Conservation (phyloP, 257 asterid species). For the Solanum etuberosum region DNA sequence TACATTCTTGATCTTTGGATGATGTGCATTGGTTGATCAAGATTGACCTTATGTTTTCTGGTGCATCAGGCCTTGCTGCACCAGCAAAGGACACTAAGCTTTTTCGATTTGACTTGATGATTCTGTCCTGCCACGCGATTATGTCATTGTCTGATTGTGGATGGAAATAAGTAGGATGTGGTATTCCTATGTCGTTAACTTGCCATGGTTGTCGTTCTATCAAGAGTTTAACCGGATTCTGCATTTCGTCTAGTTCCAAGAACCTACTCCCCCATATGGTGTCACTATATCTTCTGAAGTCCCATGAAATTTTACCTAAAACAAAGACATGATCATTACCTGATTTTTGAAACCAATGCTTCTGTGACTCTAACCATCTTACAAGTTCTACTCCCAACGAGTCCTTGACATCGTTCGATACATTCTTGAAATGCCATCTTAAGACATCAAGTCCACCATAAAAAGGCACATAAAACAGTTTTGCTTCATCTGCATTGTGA, state of each 20-base stretch:
- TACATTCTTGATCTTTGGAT: constrained; percentile 18
- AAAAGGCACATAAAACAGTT: constrained; percentile 55
- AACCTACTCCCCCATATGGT: constrained; percentile 55
- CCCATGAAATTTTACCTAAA: constrained; percentile 63
- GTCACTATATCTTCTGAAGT: constrained; percentile 35
- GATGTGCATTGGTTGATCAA: constrained; percentile 43
- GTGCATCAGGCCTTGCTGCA: constrained; percentile 40
- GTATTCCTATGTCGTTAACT: constrained; percentile 46
- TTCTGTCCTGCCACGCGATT: constrained; percentile 39
- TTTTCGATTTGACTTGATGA: constrained; percentile 12
- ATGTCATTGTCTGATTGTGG: constrained; percentile 52
- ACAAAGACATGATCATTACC: constrained; percentile 68
- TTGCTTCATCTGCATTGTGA: constrained; percentile 28
- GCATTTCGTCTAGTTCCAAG: constrained; percentile 58
- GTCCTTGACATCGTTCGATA: constrained; percentile 38
- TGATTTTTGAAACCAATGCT: constrained; percentile 33
- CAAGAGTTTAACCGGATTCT: constrained; percentile 55
- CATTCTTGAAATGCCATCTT: constrained; percentile 75
- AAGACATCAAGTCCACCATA: constrained; percentile 63
- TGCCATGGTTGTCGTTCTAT: constrained; percentile 68
- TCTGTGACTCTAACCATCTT: constrained; percentile 48
- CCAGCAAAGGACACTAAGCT: constrained; percentile 51
- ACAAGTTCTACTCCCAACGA: constrained; percentile 27
- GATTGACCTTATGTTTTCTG: constrained; percentile 31
- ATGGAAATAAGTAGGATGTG: constrained; percentile 68